These are phyloP conservation scores for Quercus tomentella DNA, from an alignment of 331 rosid species.

Conservation along the genomic window DNA sequence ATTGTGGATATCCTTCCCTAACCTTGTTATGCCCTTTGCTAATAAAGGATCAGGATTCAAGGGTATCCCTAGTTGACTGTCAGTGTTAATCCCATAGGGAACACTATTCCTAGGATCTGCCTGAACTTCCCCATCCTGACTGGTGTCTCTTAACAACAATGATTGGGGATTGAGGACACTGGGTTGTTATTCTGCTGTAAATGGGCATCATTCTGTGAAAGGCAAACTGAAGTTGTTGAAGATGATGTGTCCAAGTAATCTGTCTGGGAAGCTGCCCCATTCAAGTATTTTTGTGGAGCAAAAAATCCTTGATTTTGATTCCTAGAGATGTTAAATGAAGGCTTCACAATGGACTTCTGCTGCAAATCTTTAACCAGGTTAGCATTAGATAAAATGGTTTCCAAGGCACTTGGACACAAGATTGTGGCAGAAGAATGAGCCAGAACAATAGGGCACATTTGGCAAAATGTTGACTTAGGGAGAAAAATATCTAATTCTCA, in stretches of 20 bases:
- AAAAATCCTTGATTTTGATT: constrained; percentile 67
- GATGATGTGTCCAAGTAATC: constrained; percentile 96
- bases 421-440: constrained; percentile 73
- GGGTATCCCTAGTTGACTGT: constrained; percentile 51
- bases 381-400: constrained; percentile 51
- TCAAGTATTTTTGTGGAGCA: constrained; percentile 44
- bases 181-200: constrained; percentile 59
- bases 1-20: constrained; percentile 59
- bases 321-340: constrained; percentile 59
- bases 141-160: constrained; percentile 57
- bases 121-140: constrained; percentile 68
- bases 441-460: too few species aligned
- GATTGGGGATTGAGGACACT: constrained; percentile 62
- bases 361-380: constrained; percentile 57
- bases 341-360: constrained; percentile 62
- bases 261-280: constrained; percentile 40
- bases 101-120: constrained; percentile 55
- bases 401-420: constrained; percentile 49
- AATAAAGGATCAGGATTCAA: constrained; percentile 56
- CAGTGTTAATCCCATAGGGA: constrained; percentile 51
- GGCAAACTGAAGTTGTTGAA: constrained; percentile 82
- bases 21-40: constrained; percentile 53
- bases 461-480: background rate
- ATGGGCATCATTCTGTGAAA: constrained; percentile 67
- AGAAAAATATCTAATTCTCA: background rate